These are phyloP conservation scores for Pseudohyphozyma bogoriensis DNA, from an alignment of 768 basidiomycete genomes.

Conservation along the genomic window DNA sequence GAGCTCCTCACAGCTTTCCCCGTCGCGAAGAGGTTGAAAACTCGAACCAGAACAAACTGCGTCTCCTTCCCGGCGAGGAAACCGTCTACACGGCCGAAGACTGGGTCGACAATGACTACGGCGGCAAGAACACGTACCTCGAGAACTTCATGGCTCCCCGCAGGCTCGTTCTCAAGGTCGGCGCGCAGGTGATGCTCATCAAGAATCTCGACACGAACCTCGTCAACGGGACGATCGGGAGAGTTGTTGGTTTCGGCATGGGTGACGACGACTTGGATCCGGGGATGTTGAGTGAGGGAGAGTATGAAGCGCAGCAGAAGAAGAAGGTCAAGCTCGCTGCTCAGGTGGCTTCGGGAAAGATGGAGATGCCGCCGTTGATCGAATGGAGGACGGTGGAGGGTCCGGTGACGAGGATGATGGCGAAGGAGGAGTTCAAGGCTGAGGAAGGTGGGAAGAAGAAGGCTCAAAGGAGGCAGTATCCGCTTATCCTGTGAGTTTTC, in stretches of 20 bases:
- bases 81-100: constrained; percentile 54
- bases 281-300: constrained; percentile 3
- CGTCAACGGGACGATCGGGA: constrained; percentile 91
- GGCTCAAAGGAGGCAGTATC: constrained; percentile 32
- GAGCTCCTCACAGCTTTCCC: constrained; percentile 56
- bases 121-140: constrained; percentile 64
- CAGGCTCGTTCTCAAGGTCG: constrained; percentile 57
- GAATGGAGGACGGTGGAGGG: constrained; percentile 38
- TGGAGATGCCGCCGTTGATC: constrained; percentile 29
- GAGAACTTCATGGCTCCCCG: constrained; percentile 83
- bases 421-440: constrained; percentile 35
- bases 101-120: constrained; percentile 50
- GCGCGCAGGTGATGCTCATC: constrained; percentile 87
- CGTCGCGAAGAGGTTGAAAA: constrained; percentile 81
- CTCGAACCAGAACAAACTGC: constrained; percentile 65
- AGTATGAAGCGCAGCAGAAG: neutral
- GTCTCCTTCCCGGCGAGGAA: constrained; percentile 47
- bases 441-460: constrained; percentile 40
- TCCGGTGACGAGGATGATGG: constrained; percentile 36
- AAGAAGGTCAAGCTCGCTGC: constrained; percentile 18
- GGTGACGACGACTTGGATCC: constrained; percentile 43
- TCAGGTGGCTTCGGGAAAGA: constrained; percentile 13
- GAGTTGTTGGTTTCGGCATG: constrained; percentile 56
- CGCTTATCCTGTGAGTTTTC: constrained; percentile 25
- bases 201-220: constrained; percentile 77